Evolutionary conservation across 805 yeast species (phyloP), one percentile per base, ranked within the genome.

Genomic region (Kluyveromyces aestuarii): DNA sequence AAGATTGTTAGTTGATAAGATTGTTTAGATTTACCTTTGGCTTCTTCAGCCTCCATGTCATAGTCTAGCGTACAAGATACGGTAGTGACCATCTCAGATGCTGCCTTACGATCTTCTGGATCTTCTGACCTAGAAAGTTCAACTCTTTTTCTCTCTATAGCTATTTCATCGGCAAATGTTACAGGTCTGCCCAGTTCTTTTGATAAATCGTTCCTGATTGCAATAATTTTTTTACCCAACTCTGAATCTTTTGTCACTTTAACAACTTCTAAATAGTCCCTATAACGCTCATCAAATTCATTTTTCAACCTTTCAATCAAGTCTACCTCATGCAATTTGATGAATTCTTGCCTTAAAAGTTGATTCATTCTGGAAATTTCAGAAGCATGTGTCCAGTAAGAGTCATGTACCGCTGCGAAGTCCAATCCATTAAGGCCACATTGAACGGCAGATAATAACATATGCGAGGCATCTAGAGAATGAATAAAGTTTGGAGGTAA

Each of bases 391-490:
- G 98, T 89, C 99, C 99, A 91, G 65, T 87, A 91, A 0, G 98
- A 91, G 64, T 91, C 99, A 67, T 91, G 99, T 21, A 91, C 99
- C 0, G 98, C 81, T 0, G 98, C 96, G 73, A 93, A 91, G 11
- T 80, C 72, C 45, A 93, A 67, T 0, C 78, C 80, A 1, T 63
- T 62, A 40, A 81, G 74, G 5, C 84, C 80, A 65, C 96, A 88
- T 21, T 80, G 80, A 45, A 79, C 72, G 0, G 97, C 95, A 8
- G 96, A 84, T 72, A 90, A 69, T 46, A 93, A 72, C 99, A 91
- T 93, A 64, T 91, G 99, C 0, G 96, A 84, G 1, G 98, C 98
- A 73, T 91, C 99, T 50, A 91, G 72, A 0, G 98, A 91, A 63
- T 91, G 99, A 46, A 91, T 85, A 65, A 77, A 91, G 64, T 91